phyloP scores from a whole-genome alignment of 331 rosid species.

The Prunus yedoensis region DNA sequence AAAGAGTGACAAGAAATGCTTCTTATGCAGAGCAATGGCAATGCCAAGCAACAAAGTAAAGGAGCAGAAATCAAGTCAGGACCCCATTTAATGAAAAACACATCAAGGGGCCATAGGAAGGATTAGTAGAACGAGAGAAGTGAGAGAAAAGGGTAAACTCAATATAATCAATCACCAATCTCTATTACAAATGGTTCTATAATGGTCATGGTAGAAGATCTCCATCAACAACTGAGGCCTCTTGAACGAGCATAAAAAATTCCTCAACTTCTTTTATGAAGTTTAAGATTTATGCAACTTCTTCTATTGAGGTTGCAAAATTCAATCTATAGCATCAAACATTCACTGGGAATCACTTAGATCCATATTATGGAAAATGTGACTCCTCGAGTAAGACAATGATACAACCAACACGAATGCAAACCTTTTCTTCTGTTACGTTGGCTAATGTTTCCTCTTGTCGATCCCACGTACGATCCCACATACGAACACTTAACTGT shows the following conservation, averaged over 20 bases:
- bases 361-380: neutral
- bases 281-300: neutral
- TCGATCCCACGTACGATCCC: constrained; percentile 49
- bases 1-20: no score
- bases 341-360: neutral
- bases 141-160: no score
- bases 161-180: no score
- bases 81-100: neutral
- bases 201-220: constrained; percentile 18
- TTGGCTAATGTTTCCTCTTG: constrained; percentile 59
- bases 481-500: constrained; percentile 64
- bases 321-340: neutral
- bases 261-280: neutral
- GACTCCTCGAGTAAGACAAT: neutral
- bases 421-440: constrained; percentile 61
- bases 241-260: no score
- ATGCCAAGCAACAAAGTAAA: neutral
- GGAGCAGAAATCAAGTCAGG: neutral
- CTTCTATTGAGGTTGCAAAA: neutral
- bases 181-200: no score
- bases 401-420: neutral
- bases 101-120: neutral
- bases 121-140: neutral
- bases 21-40: neutral
- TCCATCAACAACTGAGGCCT: no score